Percentiles rank a stretch among this genome's conserved stretches.
These are phyloP conservation scores for Bryoerythrophyllum caledonicum DNA, from an alignment of 225 moss, liverwort and hornwort genomes.

Conservation along the genomic window DNA sequence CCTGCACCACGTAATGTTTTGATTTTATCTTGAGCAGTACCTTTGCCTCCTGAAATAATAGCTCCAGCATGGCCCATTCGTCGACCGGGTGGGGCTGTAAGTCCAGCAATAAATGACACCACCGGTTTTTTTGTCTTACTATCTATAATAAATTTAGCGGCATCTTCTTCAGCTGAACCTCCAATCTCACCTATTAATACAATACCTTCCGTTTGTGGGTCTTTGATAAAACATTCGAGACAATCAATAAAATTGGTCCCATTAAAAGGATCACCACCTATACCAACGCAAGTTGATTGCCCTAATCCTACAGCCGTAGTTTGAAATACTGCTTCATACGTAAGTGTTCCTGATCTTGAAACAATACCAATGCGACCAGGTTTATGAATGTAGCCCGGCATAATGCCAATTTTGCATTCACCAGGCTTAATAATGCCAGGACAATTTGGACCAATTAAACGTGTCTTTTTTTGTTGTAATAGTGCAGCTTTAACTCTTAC, in stretches of 20 bases:
- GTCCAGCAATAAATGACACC: constrained; percentile 74
- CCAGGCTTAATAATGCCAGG: constrained; percentile 44
- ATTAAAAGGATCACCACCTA: constrained; percentile 81
- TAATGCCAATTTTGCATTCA: constrained; percentile 56
- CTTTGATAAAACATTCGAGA: constrained; percentile 71
- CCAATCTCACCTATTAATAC: constrained; percentile 67
- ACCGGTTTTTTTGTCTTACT: constrained; percentile 71
- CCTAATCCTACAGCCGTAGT: constrained; percentile 69
- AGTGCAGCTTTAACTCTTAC: constrained; percentile 35
- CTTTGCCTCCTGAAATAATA: constrained; percentile 68
- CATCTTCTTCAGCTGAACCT: constrained; percentile 51
- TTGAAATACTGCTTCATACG: constrained; percentile 56
- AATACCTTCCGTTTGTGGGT: constrained; percentile 78
- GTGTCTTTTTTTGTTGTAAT: constrained; percentile 27
- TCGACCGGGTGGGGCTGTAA: constrained; percentile 66
- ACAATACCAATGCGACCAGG: constrained; percentile 46
- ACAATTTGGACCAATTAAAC: constrained; percentile 48
- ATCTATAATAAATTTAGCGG: constrained; percentile 55
- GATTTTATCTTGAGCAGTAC: constrained; percentile 76
- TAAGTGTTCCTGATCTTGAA: constrained; percentile 39
- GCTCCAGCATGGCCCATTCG: constrained; percentile 85
- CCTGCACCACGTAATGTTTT: constrained; percentile 48
- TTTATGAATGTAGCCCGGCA: constrained; percentile 55
- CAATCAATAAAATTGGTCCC: constrained; percentile 79
- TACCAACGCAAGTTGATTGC: constrained; percentile 77